Evolutionary conservation across 768 basidiomycete genomes (phyloP), one percentile per base, ranked within the genome.

Genomic region (Suillus spraguei): DNA sequence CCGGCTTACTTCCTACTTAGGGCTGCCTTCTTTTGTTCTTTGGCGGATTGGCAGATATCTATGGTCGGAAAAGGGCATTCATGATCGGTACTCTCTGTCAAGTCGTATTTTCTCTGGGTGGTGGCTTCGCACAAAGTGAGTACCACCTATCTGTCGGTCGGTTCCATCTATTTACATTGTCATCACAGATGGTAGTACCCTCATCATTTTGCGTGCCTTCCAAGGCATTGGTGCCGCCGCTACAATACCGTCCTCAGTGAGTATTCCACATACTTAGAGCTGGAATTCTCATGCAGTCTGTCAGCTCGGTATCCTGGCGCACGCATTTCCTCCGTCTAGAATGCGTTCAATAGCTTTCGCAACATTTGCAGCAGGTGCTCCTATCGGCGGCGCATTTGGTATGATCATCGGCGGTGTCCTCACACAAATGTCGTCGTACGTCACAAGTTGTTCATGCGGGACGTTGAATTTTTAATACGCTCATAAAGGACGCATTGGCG

Each of bases 211-310:
- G 20, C 82, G 95, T 62, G 95, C 83, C 0, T 72, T 94, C 14
- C 90, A 94, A 66, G 95, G 95, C 4, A 77, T 90, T n/a, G 95
- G 92, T 1, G 83, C 83, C 0, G 91, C 93, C 0, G 92, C 92
- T 0, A 82, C 83, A 4, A 85, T 93, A 16, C 92, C 92, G 7
- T 85, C 92, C 16, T 81, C 87, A 13, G 90, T 91, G 71, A 81
- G 70, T 64, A 20, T 1, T 41, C 28, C 39, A 5, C 39, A 39
- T 58, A 33, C 17, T 22, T 8, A 63, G 33, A 20, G 16, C 39
- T 55, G 39, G 42, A 62, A 38, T 54, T 24, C 59, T 68, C 50
- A 58, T 44, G 38, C 16, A 50, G 16, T 14, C 50, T 53, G 17
- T 2, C 65, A 92, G 87, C 72, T 95, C 2, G 94, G 94, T 1